Conservation (phyloP, 2,329 filamentous ascomycete genomes). For the Dothideomycetes sp. region DNA sequence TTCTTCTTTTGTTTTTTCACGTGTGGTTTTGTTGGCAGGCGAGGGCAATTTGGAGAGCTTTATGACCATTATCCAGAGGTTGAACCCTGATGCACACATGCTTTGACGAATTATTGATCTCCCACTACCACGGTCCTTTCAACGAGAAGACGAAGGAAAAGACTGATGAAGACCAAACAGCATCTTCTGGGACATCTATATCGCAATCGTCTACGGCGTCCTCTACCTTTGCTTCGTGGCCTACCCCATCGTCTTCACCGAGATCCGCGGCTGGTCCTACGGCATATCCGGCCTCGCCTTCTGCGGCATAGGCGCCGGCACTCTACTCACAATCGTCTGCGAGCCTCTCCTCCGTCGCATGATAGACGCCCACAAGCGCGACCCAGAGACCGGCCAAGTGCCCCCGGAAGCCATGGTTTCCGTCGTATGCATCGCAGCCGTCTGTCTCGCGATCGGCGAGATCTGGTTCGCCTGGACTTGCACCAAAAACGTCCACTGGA, state of each 20-base stretch:
- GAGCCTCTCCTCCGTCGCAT: conserved; percentile 64
- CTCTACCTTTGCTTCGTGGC: conserved; percentile 85
- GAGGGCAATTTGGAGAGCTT: no score
- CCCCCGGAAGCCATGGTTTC: conserved; percentile 72
- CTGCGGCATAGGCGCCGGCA: conserved; percentile 55
- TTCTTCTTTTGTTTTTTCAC: conserved; percentile 4
- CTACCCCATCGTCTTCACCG: conserved; percentile 73
- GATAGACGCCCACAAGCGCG: conserved; percentile 64
- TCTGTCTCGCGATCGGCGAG: conserved; percentile 67
- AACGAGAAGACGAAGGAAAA: no score
- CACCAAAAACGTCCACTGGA: conserved; percentile 72
- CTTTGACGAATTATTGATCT: background rate
- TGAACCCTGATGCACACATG: conserved; percentile 1
- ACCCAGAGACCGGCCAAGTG: conserved; percentile 62
- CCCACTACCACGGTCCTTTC: no score
- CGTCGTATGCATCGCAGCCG: conserved; percentile 65
- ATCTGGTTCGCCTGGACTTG: conserved; percentile 85
- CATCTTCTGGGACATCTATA: conserved; percentile 63
- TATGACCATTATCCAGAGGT: no score
- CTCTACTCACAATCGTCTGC: conserved; percentile 37
- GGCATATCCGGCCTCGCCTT: conserved; percentile 70
- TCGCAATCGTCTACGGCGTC: conserved; percentile 72
- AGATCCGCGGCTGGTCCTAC: conserved; percentile 64
- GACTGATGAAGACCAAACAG: conserved; percentile 33
- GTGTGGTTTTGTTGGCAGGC: background rate